Base-by-base conservation (phyloP, 805 yeast genomes). In the Yamadazyma olivae region DNA sequence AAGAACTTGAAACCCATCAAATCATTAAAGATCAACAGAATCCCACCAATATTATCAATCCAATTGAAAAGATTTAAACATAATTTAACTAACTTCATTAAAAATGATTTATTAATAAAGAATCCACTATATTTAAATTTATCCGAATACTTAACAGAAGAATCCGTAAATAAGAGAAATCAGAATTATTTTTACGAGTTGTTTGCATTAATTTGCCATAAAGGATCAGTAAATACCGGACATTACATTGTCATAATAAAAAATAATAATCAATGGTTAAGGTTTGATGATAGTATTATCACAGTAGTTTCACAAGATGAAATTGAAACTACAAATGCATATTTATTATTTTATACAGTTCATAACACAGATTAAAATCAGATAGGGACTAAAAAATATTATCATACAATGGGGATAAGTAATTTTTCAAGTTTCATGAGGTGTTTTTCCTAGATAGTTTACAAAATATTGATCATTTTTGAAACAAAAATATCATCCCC, bases 171-270 rank as follows among this genome's bases (percentile, higher is more conserved):
- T 8, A 22, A 13, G 18, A 21, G 17, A 14, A 29, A 34, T 22
- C 26, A 32, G 16, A 48, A 70, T 20, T 60, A 69, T 35, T 59
- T 78, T 2, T 91, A 84, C 59, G 96, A 91, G 59, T 70, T 93
- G 27, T 88, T 81, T 59, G 96, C 91, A 2, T 77, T 90, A 21
- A 83, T 93, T 7, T 79, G 88, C 49, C 99, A 93, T 57, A 80
- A 79, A 22, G 99, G 99, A 1, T 81, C 91, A 14, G 93, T 91
- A 5, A 88, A 88, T 55, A 93, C 97, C 2, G 99, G 99, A 8
- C 99, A 93, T 58, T 93, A 93, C 56, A 74, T 90, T 10, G 82
- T 93, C 13, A 71, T 81, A 50, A 75, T 86, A 42, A 91, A 90
- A 54, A 75, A 70, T 36, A 74, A 76, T 27, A 84, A 88, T 2